Percentiles rank a stretch among this genome's conserved stretches.
Evolutionary conservation across 1,284 basidiomycete genomes (phyloP).

Genomic region (Trametes versicolor): DNA sequence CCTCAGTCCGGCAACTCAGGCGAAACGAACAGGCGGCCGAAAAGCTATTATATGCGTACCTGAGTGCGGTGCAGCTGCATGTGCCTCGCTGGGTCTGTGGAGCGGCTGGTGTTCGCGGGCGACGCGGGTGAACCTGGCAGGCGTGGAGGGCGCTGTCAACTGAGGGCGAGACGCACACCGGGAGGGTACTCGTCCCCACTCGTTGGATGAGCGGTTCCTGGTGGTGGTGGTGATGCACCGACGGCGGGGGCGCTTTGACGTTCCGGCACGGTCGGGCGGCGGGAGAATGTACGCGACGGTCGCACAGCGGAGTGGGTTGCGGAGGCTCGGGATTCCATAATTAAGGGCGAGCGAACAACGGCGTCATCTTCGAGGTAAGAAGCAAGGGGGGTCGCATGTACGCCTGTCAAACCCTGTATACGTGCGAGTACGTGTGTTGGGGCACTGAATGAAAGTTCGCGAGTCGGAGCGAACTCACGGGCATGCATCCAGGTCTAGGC

Average conservation of each 20-base stretch:
- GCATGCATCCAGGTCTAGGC: background rate
- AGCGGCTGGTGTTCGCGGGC: background rate
- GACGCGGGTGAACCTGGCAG: constrained; percentile 3
- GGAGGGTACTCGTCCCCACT: constrained; percentile 13
- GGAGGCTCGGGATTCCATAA: background rate
- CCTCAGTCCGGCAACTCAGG: background rate
- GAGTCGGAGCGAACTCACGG: background rate
- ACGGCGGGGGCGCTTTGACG: background rate
- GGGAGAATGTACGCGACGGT: background rate
- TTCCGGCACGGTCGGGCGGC: background rate
- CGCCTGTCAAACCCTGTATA: background rate
- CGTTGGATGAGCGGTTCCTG: background rate
- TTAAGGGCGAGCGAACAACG: background rate
- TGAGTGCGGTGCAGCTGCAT: constrained; percentile 6
- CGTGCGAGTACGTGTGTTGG: background rate
- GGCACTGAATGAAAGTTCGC: background rate
- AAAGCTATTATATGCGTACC: background rate
- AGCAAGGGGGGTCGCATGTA: background rate
- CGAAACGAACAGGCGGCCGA: background rate
- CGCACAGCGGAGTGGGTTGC: background rate
- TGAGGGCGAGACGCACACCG: constrained; percentile 7
- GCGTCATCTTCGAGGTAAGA: background rate
- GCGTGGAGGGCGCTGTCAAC: constrained; percentile 5
- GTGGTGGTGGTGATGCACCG: background rate
- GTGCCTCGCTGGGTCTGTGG: background rate